phyloP scores from a whole-genome alignment of 2,329 filamentous ascomycete genomes.

The Neobulgaria alba region DNA sequence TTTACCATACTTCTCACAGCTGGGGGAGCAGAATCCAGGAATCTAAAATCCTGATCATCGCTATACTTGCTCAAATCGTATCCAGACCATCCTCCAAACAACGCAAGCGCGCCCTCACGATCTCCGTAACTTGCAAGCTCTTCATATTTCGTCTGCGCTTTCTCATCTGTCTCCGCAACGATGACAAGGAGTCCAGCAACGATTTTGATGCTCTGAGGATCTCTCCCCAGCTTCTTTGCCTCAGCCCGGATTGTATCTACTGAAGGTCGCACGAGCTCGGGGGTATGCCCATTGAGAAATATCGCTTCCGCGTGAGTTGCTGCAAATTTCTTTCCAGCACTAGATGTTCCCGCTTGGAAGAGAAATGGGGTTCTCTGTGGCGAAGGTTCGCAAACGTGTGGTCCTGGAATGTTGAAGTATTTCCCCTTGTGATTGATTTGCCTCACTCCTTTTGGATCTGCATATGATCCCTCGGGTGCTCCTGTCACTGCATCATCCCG shows the following conservation, averaged over 20 bases:
- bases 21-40: constrained; percentile 35
- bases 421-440: constrained; percentile 59
- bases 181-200: constrained; percentile 58
- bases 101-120: constrained; percentile 56
- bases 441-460: constrained; percentile 47
- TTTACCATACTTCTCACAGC: constrained; percentile 41
- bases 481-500: constrained; percentile 46
- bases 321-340: constrained; percentile 57
- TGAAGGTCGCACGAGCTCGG: constrained; percentile 50
- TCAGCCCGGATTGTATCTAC: constrained; percentile 50
- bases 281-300: constrained; percentile 58
- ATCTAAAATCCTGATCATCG: constrained; percentile 56
- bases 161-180: constrained; percentile 55
- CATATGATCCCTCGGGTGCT: constrained; percentile 50
- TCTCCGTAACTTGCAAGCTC: constrained; percentile 54
- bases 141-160: constrained; percentile 54
- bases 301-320: constrained; percentile 64
- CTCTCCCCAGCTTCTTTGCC: constrained; percentile 45
- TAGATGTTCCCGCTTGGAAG: constrained; percentile 60
- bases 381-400: constrained; percentile 49
- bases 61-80: constrained; percentile 52
- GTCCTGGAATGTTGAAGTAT: constrained; percentile 55
- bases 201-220: constrained; percentile 56
- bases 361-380: constrained; percentile 21
- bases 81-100: constrained; percentile 70